Evolutionary conservation across 805 yeast genomes (phyloP).

Genomic region (Candida ascalaphidarum): DNA sequence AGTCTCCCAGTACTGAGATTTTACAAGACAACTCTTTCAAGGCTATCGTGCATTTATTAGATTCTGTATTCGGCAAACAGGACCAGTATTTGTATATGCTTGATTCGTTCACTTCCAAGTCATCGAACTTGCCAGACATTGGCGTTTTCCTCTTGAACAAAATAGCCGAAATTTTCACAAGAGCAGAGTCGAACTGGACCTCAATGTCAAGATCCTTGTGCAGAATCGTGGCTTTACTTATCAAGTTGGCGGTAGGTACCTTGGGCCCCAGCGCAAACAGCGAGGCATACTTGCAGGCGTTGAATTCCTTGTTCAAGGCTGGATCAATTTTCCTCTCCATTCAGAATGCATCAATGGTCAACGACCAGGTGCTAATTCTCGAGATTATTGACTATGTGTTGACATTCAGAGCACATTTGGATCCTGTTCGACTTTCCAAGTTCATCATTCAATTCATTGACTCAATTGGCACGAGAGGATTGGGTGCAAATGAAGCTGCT

Average conservation of each 20-base stretch:
- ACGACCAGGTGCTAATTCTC: slow-evolving; percentile 57
- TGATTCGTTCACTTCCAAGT: slow-evolving; percentile 37
- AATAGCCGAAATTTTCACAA: slow-evolving; percentile 38
- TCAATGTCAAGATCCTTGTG: slow-evolving; percentile 57
- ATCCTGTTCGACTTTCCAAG: slow-evolving; percentile 29
- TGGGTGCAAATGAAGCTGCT: slow-evolving; percentile 34
- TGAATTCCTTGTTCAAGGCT: slow-evolving; percentile 28
- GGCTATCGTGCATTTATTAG: slow-evolving; percentile 52
- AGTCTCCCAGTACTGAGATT: slow-evolving; percentile 16
- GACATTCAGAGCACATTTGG: slow-evolving; percentile 30
- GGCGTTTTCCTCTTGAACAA: slow-evolving; percentile 43
- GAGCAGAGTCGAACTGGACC: slow-evolving; percentile 50
- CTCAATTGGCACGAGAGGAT: slow-evolving; percentile 48
- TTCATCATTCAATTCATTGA: slow-evolving; percentile 40
- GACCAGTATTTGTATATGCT: slow-evolving; percentile 54
- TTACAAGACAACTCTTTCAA: slow-evolving; percentile 37
- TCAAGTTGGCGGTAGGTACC: slow-evolving; percentile 30
- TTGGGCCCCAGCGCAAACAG: slow-evolving; percentile 8
- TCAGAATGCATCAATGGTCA: slow-evolving; percentile 37
- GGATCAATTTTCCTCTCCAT: slow-evolving; percentile 38
- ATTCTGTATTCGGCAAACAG: slow-evolving; percentile 56
- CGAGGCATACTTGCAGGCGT: slow-evolving; percentile 20
- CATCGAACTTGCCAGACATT: slow-evolving; percentile 33
- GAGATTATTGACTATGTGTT: slow-evolving; percentile 53
- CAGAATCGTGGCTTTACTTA: slow-evolving; percentile 44